These are phyloP conservation scores for Athelia psychrophila DNA, from an alignment of 1,284 basidiomycete species.

Conservation along the genomic window DNA sequence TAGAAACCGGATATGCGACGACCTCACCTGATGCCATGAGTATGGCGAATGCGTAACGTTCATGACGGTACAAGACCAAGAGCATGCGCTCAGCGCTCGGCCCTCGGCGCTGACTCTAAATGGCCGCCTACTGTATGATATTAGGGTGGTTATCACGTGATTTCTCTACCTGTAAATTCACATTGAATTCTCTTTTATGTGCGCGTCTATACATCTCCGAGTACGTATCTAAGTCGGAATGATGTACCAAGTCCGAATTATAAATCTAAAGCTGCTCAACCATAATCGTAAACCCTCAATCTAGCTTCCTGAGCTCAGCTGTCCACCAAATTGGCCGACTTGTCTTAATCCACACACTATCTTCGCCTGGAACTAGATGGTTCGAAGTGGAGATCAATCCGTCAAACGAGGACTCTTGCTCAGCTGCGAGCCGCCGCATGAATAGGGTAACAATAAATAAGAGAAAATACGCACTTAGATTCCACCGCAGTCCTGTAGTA, in stretches of 20 bases:
- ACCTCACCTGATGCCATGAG: slow-evolving; percentile 60
- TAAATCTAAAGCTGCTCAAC: too few relatives aligned
- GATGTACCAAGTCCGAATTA: too few relatives aligned
- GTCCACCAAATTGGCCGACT: slow-evolving; percentile 90
- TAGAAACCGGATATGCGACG: slow-evolving; percentile 4
- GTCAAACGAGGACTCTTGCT: slow-evolving; percentile 71
- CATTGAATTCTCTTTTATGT: too few relatives aligned
- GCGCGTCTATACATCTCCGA: too few relatives aligned
- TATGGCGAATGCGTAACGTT: slow-evolving; percentile 40
- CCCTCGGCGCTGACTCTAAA: too few relatives aligned
- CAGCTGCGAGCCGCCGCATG: slow-evolving; percentile 30
- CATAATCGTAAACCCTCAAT: too few relatives aligned
- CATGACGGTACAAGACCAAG: slow-evolving; percentile 9
- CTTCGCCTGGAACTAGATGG: slow-evolving; percentile 68
- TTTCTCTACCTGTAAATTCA: too few relatives aligned
- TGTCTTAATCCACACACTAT: slow-evolving; percentile 70
- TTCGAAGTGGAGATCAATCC: slow-evolving; percentile 91
- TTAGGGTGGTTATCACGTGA: too few relatives aligned
- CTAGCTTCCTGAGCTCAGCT: slow-evolving; percentile 47
- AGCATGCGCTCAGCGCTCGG: too few relatives aligned
- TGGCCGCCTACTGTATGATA: too few relatives aligned
- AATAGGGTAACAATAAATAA: background rate
- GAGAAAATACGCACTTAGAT: slow-evolving; percentile 55
- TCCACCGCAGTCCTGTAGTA: slow-evolving; percentile 89
- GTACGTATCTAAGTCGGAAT: too few relatives aligned